Percentiles rank a stretch among this genome's conserved stretches.
phyloP scores from a whole-genome alignment of 2,329 filamentous ascomycete species.

The Bimuria novae-zelandiae region DNA sequence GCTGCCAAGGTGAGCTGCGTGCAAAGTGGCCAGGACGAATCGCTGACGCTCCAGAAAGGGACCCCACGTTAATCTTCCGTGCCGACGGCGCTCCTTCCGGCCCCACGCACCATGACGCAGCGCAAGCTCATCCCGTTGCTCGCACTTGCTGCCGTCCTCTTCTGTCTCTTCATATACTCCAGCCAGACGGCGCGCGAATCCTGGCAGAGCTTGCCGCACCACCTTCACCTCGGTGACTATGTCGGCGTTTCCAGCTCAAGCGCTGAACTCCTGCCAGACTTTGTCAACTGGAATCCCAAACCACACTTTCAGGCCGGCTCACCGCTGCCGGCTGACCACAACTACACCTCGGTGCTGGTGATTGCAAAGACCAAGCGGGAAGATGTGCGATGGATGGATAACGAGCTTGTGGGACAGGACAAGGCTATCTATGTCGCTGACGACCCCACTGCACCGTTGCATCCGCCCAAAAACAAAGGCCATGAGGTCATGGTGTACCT shows the following conservation, averaged over 20 bases:
- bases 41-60: not conserved
- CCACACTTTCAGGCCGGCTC: conserved; percentile 39
- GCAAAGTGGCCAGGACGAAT: not conserved
- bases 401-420: conserved; percentile 55
- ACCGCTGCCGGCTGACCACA: conserved; percentile 49
- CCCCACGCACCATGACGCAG: conserved; percentile 29
- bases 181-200: conserved; percentile 36
- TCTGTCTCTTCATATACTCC: conserved; percentile 49
- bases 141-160: conserved; percentile 30
- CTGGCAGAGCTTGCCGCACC: conserved; percentile 47
- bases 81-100: not conserved
- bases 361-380: conserved; percentile 58
- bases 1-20: not conserved
- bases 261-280: conserved; percentile 24
- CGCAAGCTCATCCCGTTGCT: conserved; percentile 38
- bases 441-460: conserved; percentile 52
- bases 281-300: conserved; percentile 46
- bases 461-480: conserved; percentile 62
- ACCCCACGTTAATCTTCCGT: not conserved
- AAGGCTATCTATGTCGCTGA: conserved; percentile 59
- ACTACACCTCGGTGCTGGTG: conserved; percentile 60
- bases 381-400: conserved; percentile 59
- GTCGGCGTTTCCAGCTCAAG: not conserved
- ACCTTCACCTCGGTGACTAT: conserved; percentile 47
- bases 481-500: conserved; percentile 68